Percentiles rank a stretch among this genome's conserved stretches.
phyloP scores from a whole-genome alignment of 768 basidiomycete species.

The Kwoniella sp. region DNA sequence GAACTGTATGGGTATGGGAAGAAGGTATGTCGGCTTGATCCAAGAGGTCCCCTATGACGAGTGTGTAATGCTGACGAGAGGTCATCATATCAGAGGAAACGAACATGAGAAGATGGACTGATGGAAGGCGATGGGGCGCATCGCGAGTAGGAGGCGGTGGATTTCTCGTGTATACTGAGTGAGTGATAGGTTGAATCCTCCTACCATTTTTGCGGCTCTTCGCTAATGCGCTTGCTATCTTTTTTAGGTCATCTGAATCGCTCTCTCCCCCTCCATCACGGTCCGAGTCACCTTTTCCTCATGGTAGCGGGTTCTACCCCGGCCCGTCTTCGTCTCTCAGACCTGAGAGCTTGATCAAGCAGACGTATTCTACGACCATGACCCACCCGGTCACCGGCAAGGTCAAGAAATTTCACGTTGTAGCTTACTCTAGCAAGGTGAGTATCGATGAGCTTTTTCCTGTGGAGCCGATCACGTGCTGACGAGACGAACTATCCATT shows the following conservation, averaged over 20 bases:
- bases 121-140: conserved; percentile 50
- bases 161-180: conserved; percentile 51
- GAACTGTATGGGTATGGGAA: conserved; percentile 55
- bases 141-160: conserved; percentile 49
- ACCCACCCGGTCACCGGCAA: conserved; percentile 41
- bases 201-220: not conserved
- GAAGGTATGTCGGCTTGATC: conserved; percentile 40
- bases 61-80: not conserved
- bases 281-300: conserved; percentile 21
- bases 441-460: not conserved
- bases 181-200: conserved; percentile 8
- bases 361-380: conserved; percentile 52
- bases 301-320: conserved; percentile 14
- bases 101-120: conserved; percentile 52
- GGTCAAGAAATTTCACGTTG: conserved; percentile 50
- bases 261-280: conserved; percentile 27
- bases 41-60: too few relatives aligned
- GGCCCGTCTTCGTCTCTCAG: conserved; percentile 15
- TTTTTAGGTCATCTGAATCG: conserved; percentile 24
- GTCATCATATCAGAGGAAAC: conserved; percentile 41
- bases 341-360: conserved; percentile 49
- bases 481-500: not conserved
- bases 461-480: not conserved
- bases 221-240: conserved; percentile 5
- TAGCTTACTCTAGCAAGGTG: conserved; percentile 47